Conservation (phyloP, 768 basidiomycete genomes). For the Chlorophyllum brunneum region DNA sequence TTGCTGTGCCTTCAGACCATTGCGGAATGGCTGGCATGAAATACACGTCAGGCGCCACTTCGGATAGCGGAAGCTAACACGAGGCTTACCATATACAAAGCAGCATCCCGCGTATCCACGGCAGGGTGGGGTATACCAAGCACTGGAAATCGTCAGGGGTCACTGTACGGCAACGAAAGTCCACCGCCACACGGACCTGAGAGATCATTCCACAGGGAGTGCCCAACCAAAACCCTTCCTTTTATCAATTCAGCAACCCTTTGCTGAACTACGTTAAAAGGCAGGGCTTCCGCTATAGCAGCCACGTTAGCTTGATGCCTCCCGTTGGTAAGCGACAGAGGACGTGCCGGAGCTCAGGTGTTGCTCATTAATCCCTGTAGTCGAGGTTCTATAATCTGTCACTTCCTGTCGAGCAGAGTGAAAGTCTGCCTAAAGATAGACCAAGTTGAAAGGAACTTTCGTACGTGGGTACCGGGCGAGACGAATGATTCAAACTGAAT, state of each 20-base stretch:
- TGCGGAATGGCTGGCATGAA: conserved; percentile 59
- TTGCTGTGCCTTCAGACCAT: conserved; percentile 64
- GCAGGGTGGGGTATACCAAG: conserved; percentile 80
- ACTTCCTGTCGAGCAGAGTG: conserved; percentile 32
- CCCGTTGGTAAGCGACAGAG: conserved; percentile 1
- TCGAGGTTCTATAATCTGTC: conserved; percentile 68
- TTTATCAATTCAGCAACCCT: conserved; percentile 61
- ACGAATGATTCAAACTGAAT: conserved; percentile 63
- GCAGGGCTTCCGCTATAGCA: conserved; percentile 41
- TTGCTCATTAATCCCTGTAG: conserved; percentile 48
- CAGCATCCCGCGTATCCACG: conserved; percentile 75
- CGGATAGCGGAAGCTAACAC: conserved; percentile 8
- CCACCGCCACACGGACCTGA: conserved; percentile 47
- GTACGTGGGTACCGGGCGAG: conserved; percentile 50
- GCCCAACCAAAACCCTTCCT: conserved; percentile 71
- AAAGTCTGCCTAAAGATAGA: background rate
- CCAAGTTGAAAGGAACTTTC: conserved; percentile 5
- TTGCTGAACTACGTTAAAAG: conserved; percentile 64
- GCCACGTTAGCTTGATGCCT: background rate
- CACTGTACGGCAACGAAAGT: conserved; percentile 9
- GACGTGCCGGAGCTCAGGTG: conserved; percentile 37
- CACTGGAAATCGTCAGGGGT: conserved; percentile 37
- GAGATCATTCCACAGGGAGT: conserved; percentile 77
- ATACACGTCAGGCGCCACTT: conserved; percentile 6
- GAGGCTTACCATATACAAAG: conserved; percentile 53